Evolutionary conservation across 83 land plant genomes (phyloP).

Genomic region (Picea abies): DNA sequence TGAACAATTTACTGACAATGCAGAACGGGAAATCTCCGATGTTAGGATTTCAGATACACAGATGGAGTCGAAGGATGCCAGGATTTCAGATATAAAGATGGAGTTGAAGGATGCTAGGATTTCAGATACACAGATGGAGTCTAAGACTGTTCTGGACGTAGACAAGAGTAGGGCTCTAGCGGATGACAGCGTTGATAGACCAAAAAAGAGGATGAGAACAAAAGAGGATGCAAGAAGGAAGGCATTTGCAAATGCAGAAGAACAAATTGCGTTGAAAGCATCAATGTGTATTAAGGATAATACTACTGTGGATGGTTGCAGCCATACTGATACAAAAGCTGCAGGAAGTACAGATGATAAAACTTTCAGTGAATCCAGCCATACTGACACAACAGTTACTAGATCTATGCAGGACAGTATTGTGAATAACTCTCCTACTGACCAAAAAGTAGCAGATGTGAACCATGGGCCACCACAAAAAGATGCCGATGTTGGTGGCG

Average conservation of each 20-base stretch:
- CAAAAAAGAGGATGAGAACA: slow-evolving; percentile 16
- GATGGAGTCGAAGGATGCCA: not conserved
- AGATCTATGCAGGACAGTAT: not conserved
- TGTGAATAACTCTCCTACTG: not conserved
- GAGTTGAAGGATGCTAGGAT: not conserved
- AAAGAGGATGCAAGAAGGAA: slow-evolving; percentile 17
- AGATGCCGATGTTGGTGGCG: not conserved
- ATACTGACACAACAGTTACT: not conserved
- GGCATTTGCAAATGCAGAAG: slow-evolving; percentile 1
- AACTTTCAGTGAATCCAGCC: not conserved
- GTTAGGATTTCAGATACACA: slow-evolving; percentile 5
- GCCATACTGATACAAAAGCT: not conserved
- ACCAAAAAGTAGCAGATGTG: not conserved
- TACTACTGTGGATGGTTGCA: not conserved
- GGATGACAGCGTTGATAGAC: slow-evolving; percentile 6
- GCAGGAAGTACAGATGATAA: not conserved
- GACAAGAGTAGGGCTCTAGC: not conserved
- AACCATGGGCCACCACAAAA: not conserved
- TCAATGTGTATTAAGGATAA: not conserved
- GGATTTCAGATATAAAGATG: no score
- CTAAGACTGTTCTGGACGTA: not conserved
- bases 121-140: slow-evolving; percentile 7
- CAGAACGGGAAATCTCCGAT: not conserved
- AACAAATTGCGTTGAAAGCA: not conserved
- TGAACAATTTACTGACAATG: not conserved